Percentiles rank a stretch among this genome's conserved stretches.
Evolutionary conservation across 176 grass and related monocot genomes (phyloP).

Genomic region (Microstegium vimineum): DNA sequence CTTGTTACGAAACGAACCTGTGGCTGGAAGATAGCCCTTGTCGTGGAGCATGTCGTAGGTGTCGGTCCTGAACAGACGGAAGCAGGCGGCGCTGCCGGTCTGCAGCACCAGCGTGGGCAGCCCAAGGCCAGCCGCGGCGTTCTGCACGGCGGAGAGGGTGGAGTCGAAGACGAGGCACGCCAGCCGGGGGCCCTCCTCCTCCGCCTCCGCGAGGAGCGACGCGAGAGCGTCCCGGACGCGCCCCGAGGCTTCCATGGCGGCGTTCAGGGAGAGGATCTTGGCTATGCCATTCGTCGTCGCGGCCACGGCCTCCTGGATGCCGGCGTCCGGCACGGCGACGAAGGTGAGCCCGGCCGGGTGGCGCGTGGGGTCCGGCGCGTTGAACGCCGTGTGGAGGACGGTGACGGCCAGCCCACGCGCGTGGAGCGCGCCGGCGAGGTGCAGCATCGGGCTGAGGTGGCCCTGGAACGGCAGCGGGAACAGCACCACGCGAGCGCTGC

Average conservation of each 20-base stretch:
- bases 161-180: conserved; percentile 19
- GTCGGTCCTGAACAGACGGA: conserved; percentile 5
- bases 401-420: neutral
- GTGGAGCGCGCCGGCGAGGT: neutral
- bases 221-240: neutral
- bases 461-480: neutral
- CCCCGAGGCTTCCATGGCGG: conserved; percentile 10
- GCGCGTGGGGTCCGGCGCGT: neutral
- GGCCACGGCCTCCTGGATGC: neutral
- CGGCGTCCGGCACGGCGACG: neutral
- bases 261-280: conserved; percentile 22
- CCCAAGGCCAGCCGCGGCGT: neutral
- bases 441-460: neutral
- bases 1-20: neutral
- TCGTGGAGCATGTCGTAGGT: conserved; percentile 24
- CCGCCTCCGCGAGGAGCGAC: neutral
- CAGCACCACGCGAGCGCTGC: neutral
- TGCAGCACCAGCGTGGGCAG: conserved; percentile 20
- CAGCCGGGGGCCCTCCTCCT: neutral
- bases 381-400: neutral
- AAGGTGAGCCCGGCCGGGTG: neutral
- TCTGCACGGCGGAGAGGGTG: neutral
- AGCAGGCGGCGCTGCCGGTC: conserved; percentile 13
- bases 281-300: neutral
- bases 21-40: conserved; percentile 22